Evolutionary conservation across 345 rosid species (phyloP), one percentile per base, ranked within the genome.

Genomic region (Hibiscus mutabilis): DNA sequence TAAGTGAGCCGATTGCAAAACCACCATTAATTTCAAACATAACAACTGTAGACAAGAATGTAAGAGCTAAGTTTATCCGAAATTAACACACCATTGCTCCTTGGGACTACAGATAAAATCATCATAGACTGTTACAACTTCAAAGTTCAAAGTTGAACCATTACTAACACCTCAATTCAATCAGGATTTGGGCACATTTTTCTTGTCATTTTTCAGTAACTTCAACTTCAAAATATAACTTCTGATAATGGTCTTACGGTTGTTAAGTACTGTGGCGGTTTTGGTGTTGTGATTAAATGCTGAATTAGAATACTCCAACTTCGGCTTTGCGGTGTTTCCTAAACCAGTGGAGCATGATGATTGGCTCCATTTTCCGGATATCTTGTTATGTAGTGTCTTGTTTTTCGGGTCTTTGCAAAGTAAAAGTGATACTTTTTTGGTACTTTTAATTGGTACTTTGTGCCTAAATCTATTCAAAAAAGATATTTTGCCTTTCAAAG

Each of bases 1-100:
- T 53, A 82, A 44, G 58, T 12, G 13, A 37, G 33, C 24, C n/a
- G 47, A 52, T 53, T 57, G 62, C 58, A 29, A 49, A 33, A 16
- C 37, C 66, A 4, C 27, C 46, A 46, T 12, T 14, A 22, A 53
- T 60, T n/a, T 55, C 64, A 56, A 42, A 29, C 66, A 24, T 49
- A 55, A 35, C 12, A 27, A 53, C 58, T 27, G n/a, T 25, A 61
- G 61, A 21, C 7, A 52, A 59, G 53, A 73, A 37, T 68, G 37
- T 66, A 57, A 10, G 46, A 42, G 46, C 7, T 53, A 68, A 25
- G 12, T 60, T 33, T 16, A 25, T 29, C 52, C 2, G 44, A 16
- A 51, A 68, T 27, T 25, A 67, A 49, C 49, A 11, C 42, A 35
- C n/a, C n/a, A 31, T 31, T 31, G 3, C 35, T 31, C 35, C 35